Evolutionary conservation across 169 alveolate genomes (phyloP).

Genomic region (Amoebophrya sp.): DNA sequence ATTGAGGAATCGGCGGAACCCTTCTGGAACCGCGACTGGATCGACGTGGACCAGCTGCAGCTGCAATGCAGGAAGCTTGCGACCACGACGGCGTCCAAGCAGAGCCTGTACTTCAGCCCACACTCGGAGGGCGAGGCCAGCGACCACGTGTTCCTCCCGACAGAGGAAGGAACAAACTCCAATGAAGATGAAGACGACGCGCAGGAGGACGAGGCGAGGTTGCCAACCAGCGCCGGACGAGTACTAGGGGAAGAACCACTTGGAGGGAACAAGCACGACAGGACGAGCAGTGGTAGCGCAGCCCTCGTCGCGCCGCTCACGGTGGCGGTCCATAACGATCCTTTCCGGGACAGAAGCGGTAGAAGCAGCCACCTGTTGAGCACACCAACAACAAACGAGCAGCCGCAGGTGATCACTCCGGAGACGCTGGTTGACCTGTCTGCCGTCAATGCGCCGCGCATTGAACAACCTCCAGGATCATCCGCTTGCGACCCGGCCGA

Average conservation of each 20-base stretch:
- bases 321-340: neutral
- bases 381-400: neutral
- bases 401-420: neutral
- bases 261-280: neutral
- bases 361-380: neutral
- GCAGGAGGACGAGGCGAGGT: neutral
- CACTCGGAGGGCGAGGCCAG: neutral
- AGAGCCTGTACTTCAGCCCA: neutral
- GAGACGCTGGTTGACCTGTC: neutral
- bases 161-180: neutral
- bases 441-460: neutral
- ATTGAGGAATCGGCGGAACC: neutral
- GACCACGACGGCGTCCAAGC: neutral
- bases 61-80: neutral
- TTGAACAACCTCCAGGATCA: too few relatives aligned
- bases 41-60: neutral
- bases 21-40: conserved; percentile 3
- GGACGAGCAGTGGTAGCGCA: neutral
- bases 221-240: neutral
- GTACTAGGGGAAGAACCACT: too few relatives aligned
- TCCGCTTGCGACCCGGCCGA: too few relatives aligned
- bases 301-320: neutral
- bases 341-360: too few relatives aligned
- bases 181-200: neutral
- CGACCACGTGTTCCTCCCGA: neutral